A percentile compares a stretch with the other conserved stretches of the same genome.
phyloP scores from a whole-genome alignment of 495 filamentous ascomycete species.

The Collariella sp. region DNA sequence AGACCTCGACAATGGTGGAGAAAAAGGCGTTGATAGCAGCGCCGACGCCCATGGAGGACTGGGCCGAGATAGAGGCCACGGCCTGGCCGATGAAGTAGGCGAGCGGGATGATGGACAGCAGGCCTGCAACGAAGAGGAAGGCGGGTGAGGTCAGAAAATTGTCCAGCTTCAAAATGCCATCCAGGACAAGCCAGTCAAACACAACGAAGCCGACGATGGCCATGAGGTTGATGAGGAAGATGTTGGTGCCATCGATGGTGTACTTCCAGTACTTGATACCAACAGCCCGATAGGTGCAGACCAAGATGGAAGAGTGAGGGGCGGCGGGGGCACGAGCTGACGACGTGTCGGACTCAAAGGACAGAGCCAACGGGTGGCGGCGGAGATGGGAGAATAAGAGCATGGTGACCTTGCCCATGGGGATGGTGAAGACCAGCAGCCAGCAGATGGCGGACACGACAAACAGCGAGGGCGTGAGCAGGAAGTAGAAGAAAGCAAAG shows the following conservation, averaged over 20 bases:
- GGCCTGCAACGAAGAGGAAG: constrained; percentile 73
- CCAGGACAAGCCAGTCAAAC: constrained; percentile 78
- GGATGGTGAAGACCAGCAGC: constrained; percentile 95
- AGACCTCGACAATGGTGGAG: constrained; percentile 97
- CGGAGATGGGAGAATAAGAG: constrained; percentile 87
- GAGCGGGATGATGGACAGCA: constrained; percentile 91
- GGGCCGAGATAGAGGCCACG: constrained; percentile 97
- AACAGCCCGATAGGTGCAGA: constrained; percentile 95
- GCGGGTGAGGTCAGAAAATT: constrained; percentile 67
- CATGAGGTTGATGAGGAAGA: constrained; percentile 96
- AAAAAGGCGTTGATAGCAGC: constrained; percentile 98
- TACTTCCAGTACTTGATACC: constrained; percentile 98
- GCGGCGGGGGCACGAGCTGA: constrained; percentile 60
- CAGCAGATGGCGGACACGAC: constrained; percentile 83
- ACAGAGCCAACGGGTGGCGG: constrained; percentile 83
- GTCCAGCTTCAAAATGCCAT: constrained; percentile 55
- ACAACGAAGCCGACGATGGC: constrained; percentile 84
- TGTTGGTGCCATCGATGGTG: constrained; percentile 95
- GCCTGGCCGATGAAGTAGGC: constrained; percentile 99
- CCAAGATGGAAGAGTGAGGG: constrained; percentile 74
- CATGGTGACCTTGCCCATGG: constrained; percentile 92
- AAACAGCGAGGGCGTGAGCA: constrained; percentile 83
- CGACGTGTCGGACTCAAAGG: constrained; percentile 79
- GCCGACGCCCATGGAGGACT: constrained; percentile 99
- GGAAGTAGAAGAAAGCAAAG: constrained; percentile 92